Evolutionary conservation across 495 filamentous ascomycete species (phyloP).

Genomic region (Darksidea phi): DNA sequence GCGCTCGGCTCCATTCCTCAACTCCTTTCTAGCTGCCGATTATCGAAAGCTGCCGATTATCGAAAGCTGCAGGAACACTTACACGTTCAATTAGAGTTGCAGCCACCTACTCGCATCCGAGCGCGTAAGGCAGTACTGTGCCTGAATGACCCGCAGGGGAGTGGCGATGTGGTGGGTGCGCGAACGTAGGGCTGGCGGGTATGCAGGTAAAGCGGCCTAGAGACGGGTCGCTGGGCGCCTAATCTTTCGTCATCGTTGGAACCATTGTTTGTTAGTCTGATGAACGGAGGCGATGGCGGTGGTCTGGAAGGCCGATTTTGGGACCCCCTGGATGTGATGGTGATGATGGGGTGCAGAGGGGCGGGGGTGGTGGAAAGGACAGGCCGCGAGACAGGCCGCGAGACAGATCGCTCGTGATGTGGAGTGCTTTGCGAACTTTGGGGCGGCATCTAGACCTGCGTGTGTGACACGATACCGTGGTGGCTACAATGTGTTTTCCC

Average conservation of each 20-base stretch:
- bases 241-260: neutral
- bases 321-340: conserved; percentile 1
- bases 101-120: neutral
- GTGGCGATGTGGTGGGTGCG: neutral
- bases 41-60: neutral
- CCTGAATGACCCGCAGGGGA: no score
- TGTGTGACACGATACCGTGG: no score
- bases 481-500: no score
- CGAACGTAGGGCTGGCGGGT: conserved; percentile 25
- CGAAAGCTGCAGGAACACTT: conserved; percentile 4
- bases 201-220: neutral
- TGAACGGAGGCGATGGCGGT: neutral
- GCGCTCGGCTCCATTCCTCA: neutral
- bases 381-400: conserved; percentile 9
- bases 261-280: neutral
- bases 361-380: neutral
- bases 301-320: conserved; percentile 3
- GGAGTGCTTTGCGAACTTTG: no score
- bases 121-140: no score
- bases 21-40: neutral
- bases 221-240: conserved; percentile 1
- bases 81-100: conserved; percentile 29
- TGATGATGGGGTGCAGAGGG: neutral
- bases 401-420: no score
- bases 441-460: no score